Conservation (phyloP, 805 yeast genomes). For the Sugiyamaella floridensis region DNA sequence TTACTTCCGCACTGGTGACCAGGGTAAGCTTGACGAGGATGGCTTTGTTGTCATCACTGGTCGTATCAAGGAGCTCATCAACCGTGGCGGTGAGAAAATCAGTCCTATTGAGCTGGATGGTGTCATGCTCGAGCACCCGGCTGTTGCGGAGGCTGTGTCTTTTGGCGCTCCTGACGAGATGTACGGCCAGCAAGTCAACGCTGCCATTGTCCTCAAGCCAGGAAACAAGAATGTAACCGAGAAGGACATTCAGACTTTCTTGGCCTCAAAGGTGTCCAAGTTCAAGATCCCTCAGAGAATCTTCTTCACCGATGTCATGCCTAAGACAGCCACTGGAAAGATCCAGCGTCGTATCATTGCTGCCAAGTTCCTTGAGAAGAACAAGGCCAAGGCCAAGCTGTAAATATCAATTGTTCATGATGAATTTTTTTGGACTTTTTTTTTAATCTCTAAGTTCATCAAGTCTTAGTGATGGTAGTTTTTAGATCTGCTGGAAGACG, state of each 20-base stretch:
- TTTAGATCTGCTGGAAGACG: not conserved
- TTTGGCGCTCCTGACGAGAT: slow-evolving; percentile 61
- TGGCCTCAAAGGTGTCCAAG: slow-evolving; percentile 42
- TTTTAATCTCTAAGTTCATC: not conserved
- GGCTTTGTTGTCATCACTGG: slow-evolving; percentile 60
- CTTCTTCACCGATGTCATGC: slow-evolving; percentile 53
- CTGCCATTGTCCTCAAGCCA: slow-evolving; percentile 53
- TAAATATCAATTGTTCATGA: not conserved
- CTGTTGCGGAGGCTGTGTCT: slow-evolving; percentile 62
- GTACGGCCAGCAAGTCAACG: slow-evolving; percentile 67
- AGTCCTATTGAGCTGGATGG: slow-evolving; percentile 67
- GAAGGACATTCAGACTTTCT: slow-evolving; percentile 41
- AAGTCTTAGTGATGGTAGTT: no score
- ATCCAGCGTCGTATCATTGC: slow-evolving; percentile 64
- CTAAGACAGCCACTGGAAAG: slow-evolving; percentile 75
- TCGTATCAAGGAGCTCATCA: slow-evolving; percentile 65
- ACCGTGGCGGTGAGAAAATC: slow-evolving; percentile 73
- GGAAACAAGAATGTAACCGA: slow-evolving; percentile 33
- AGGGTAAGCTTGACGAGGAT: slow-evolving; percentile 54
- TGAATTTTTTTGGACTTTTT: not conserved
- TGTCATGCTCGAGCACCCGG: slow-evolving; percentile 51
- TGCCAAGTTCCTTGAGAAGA: slow-evolving; percentile 31
- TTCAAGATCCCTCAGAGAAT: slow-evolving; percentile 57
- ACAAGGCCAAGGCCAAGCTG: slow-evolving; percentile 16
- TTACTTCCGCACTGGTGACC: slow-evolving; percentile 75